Evolutionary conservation across 768 basidiomycete species (phyloP).

Genomic region (Tricholoma terreum): DNA sequence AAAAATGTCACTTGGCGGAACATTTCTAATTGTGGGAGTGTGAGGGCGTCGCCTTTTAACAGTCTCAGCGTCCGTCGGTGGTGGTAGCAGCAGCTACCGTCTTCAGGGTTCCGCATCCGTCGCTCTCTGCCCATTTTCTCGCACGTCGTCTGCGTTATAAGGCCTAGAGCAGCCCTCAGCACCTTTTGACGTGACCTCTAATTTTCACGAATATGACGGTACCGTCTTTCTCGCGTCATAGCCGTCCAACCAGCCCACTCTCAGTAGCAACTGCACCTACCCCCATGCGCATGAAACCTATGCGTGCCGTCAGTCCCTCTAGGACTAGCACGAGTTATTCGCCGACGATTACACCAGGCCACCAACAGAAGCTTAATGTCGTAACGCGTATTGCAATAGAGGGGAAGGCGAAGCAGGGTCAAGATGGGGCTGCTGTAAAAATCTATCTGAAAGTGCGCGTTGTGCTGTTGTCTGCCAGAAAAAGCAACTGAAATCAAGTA

Average conservation of each 20-base stretch:
- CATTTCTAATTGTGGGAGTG: conserved; percentile 27
- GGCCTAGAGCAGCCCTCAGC: neutral
- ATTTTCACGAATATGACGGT: conserved; percentile 7
- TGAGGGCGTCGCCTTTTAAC: conserved; percentile 10
- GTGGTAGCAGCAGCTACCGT: neutral
- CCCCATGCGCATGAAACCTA: conserved; percentile 12
- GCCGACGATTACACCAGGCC: conserved; percentile 43
- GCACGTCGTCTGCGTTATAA: neutral
- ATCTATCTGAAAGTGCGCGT: conserved; percentile 73
- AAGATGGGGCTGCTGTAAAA: conserved; percentile 64
- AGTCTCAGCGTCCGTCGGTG: neutral
- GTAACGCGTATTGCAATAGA: conserved; percentile 74
- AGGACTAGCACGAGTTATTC: conserved; percentile 37
- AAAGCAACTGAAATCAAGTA: neutral
- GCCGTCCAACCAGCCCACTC: conserved; percentile 10
- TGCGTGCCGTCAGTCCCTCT: conserved; percentile 17
- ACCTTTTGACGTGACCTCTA: neutral
- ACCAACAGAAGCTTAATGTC: conserved; percentile 54
- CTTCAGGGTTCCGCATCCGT: conserved; percentile 8
- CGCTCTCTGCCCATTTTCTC: neutral
- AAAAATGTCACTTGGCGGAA: conserved; percentile 12
- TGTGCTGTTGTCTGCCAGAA: neutral
- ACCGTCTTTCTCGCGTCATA: conserved; percentile 12
- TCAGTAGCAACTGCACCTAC: conserved; percentile 5
- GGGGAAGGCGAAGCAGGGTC: conserved; percentile 63